phyloP scores from a whole-genome alignment of 768 basidiomycete species.

The Dendrothele bispora region DNA sequence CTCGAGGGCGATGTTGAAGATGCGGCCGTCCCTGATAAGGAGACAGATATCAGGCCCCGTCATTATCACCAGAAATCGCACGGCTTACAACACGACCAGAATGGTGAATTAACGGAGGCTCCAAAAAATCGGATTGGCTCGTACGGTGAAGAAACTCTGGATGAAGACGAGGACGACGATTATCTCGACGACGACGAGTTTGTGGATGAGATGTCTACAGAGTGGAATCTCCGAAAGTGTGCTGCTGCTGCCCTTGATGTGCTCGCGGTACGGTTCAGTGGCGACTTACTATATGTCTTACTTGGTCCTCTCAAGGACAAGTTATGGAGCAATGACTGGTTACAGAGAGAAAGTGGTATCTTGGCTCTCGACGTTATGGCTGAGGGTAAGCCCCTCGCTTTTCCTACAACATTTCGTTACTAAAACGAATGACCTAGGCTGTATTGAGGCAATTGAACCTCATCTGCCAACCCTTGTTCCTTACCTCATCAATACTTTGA shows the following conservation, averaged over 20 bases:
- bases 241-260: constrained; percentile 97
- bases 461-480: constrained; percentile 93
- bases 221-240: constrained; percentile 99
- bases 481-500: constrained; percentile 87
- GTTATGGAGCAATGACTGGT: constrained; percentile 90
- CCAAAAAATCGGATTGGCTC: constrained; percentile 53
- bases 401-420: background rate
- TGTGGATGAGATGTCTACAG: constrained; percentile 94
- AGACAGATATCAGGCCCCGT: constrained; percentile 93
- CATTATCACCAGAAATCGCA: constrained; percentile 88
- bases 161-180: constrained; percentile 87
- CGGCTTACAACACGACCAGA: constrained; percentile 73
- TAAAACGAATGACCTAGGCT: constrained; percentile 54
- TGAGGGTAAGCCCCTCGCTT: constrained; percentile 63
- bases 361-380: constrained; percentile 97
- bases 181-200: constrained; percentile 89
- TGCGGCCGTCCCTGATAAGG: constrained; percentile 88
- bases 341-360: constrained; percentile 95
- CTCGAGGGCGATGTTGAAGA: constrained; percentile 91
- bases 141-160: constrained; percentile 79
- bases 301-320: constrained; percentile 90
- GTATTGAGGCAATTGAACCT: constrained; percentile 93
- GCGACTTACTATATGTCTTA: constrained; percentile 86
- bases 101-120: constrained; percentile 33
- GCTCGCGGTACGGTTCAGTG: constrained; percentile 88